Conservation (phyloP, 2,329 filamentous ascomycete species). For the Cladosporium sp. region DNA sequence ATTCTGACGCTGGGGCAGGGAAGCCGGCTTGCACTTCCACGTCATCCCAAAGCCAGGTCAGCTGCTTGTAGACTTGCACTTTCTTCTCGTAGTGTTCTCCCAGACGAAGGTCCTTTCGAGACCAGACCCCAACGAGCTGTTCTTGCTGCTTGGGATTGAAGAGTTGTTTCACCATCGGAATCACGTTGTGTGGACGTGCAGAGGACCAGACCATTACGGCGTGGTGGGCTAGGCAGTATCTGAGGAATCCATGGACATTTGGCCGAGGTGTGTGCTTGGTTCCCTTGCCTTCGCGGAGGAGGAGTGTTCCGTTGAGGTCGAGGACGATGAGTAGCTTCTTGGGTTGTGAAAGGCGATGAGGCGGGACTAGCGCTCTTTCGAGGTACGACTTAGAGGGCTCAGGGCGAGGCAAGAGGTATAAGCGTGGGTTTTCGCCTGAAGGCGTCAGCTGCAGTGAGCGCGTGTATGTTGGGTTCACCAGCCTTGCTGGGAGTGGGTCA, state of each 20-base stretch:
- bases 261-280: slow-evolving; percentile 53
- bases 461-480: not conserved
- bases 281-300: slow-evolving; percentile 55
- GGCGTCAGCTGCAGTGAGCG: not conserved
- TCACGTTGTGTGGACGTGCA: slow-evolving; percentile 69
- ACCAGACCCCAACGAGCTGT: slow-evolving; percentile 69
- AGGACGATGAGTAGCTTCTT: slow-evolving; percentile 69
- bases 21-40: slow-evolving; percentile 40
- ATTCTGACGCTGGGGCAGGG: slow-evolving; percentile 22
- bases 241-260: slow-evolving; percentile 63
- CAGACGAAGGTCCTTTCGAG: slow-evolving; percentile 64
- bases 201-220: slow-evolving; percentile 73
- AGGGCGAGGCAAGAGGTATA: slow-evolving; percentile 20
- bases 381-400: slow-evolving; percentile 22
- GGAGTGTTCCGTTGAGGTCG: slow-evolving; percentile 89
- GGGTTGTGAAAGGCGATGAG: slow-evolving; percentile 15
- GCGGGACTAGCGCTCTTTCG: slow-evolving; percentile 13
- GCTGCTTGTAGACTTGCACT: slow-evolving; percentile 85
- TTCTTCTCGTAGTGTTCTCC: slow-evolving; percentile 60
- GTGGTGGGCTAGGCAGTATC: slow-evolving; percentile 70
- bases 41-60: slow-evolving; percentile 66
- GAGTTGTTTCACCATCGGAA: slow-evolving; percentile 61
- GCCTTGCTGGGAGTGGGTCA: not conserved
- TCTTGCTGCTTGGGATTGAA: slow-evolving; percentile 50
- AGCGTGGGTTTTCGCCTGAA: slow-evolving; percentile 5